Evolutionary conservation across 805 yeast species (phyloP), one percentile per base, ranked within the genome.

Genomic region (Saturnispora quitensis): DNA sequence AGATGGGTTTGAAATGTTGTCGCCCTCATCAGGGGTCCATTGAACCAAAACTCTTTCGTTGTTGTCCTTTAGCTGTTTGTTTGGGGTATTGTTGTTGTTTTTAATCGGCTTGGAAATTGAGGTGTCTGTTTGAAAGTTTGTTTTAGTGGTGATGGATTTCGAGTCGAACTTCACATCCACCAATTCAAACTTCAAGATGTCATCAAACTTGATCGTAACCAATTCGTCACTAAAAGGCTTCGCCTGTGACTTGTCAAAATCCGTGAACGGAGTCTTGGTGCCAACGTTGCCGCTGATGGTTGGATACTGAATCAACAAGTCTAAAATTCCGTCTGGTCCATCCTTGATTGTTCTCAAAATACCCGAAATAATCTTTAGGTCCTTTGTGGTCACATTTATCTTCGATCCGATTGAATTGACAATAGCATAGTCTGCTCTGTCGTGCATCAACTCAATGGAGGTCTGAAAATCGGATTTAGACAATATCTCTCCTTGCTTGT

Each of bases 21-120:
- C 78, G 45, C 53, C 49, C 18, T 55, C 78, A 49, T 85, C 95
- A 4, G 96, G 95, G 20, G 78, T 78, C 99, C 99, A 91, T 60
- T 73, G 76, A 68, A 86, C 81, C 50, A 93, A 76, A 60, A 84
- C 89, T 54, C 96, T 78, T 66, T 86, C 93, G 54, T 68, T 73
- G 35, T 73, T 74, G 34, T 73, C 56, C 24, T 38, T 38, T 18
- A 64, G 67, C 13, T 61, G 60, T 5, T 27, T 15, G n/a, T 9
- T 31, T 10, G 42, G 10, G 3, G 28, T 3, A 24, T 15, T 24
- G 22, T 3, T 22, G 13, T 5, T 9, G 15, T 10, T 31, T 18
- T 45, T 45, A 13, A 17, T 7, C 33, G 60, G 57, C 5, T 81
- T 77, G 5, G 91, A 80, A 50, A 93, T 91, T 63, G 87, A 98